Base-by-base conservation (phyloP, 352 stramenopile genomes). In the Globisporangium carolinianum region DNA sequence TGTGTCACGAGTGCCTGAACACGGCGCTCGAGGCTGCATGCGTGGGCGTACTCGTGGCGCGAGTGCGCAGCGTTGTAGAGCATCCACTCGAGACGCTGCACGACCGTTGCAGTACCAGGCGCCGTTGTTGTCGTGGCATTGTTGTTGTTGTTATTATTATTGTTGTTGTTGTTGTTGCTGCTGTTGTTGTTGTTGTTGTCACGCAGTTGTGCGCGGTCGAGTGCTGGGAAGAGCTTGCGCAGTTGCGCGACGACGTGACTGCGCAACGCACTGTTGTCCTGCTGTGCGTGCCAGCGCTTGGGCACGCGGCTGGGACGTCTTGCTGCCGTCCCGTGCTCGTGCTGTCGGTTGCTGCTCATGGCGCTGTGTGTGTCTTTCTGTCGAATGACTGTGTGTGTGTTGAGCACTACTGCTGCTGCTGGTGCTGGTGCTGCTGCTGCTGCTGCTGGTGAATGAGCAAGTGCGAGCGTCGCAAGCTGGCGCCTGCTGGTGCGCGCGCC, bases 31-130 rank as follows among this genome's bases (percentile, higher is more conserved):
- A 91, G 68, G 10, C 75, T 86, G 42, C 69, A 71, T 15, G 72
- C 62, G 67, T 86, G 81, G 48, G 79, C 57, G 53, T 89, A 91
- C 60, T 91, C 82, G 53, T 68, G 55, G 11, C 88, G 58, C 14
- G 82, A 91, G 17, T 75, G 65, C 0, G 82, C 82, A 8, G 74
- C 76, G 42, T 87, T 69, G 67, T 86, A 91, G 35, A 91, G 63
- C 74, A 87, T 86, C 69, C 81, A 83, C 61, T 91, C 82, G 56
- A 91, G 76, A 0, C 82, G 75, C 55, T 86, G 82, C 55, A 89
- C 58, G 38, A 91, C 71, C 17, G 78, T 80, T 45, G 73, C 74
- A 60, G 74, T 51, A 18, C 37, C 39, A 24, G 24, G 24, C 24
- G 2, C 24, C 24, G 24, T 24, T 45, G 35, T 7, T 18, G 36